These are phyloP conservation scores for Fonsecaea pedrosoi DNA, from an alignment of 2,329 filamentous ascomycete genomes.

Conservation along the genomic window DNA sequence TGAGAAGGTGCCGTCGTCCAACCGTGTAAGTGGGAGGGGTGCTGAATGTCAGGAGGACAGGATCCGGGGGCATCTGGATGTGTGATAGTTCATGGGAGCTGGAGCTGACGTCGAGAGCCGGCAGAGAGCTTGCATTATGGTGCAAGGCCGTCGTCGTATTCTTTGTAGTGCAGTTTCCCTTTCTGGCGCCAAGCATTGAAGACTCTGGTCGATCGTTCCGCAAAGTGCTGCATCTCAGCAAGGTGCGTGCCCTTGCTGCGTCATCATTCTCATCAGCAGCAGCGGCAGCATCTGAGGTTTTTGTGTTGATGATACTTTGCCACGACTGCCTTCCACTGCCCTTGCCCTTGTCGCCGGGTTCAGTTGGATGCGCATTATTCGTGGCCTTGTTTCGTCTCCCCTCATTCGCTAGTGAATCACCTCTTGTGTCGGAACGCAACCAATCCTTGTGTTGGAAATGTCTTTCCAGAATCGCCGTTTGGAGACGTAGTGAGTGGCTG, in stretches of 20 bases:
- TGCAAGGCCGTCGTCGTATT: neutral
- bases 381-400: neutral
- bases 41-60: conserved; percentile 81
- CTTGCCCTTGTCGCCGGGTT: neutral
- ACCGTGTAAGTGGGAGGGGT: conserved; percentile 86
- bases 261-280: neutral
- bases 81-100: neutral
- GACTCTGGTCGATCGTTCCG: neutral
- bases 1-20: conserved; percentile 74
- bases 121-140: neutral
- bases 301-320: neutral
- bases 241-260: neutral
- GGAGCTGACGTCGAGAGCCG: neutral
- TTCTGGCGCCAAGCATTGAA: neutral
- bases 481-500: conserved; percentile 60
- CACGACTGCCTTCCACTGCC: neutral
- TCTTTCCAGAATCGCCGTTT: conserved; percentile 56
- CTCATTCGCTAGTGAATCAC: neutral
- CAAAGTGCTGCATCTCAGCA: neutral
- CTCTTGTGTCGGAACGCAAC: conserved; percentile 15
- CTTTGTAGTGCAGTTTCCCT: conserved; percentile 4
- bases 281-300: neutral
- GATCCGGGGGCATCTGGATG: conserved; percentile 58
- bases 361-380: neutral
- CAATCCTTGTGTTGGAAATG: conserved; percentile 36